Evolutionary conservation across 2,329 filamentous ascomycete genomes (phyloP).

Genomic region (Colletotrichum echinochloae): DNA sequence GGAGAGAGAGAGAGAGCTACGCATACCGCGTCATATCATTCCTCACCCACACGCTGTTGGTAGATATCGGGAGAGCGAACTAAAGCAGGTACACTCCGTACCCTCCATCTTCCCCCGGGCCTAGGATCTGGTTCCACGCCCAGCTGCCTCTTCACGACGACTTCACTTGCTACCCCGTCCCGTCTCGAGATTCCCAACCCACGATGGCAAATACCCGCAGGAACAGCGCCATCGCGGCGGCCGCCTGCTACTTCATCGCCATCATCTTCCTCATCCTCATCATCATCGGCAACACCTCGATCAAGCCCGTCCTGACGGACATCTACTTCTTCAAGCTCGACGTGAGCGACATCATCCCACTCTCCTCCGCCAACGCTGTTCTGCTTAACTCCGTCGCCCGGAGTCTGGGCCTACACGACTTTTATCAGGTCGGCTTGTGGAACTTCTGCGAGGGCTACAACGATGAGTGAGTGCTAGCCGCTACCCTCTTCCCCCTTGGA

Average conservation of each 20-base stretch:
- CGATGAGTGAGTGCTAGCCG: constrained; percentile 60
- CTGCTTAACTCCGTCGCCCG: constrained; percentile 90
- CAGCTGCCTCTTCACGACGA: background rate
- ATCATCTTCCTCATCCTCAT: constrained; percentile 84
- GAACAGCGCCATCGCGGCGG: constrained; percentile 73
- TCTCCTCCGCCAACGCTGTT: constrained; percentile 73
- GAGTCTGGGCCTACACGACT: constrained; percentile 89
- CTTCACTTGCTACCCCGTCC: background rate
- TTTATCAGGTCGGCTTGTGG: constrained; percentile 94
- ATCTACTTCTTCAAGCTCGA: constrained; percentile 90
- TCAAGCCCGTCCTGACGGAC: constrained; percentile 70
- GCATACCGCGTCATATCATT: constrained; percentile 16
- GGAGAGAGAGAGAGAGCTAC: background rate
- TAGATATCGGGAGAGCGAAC: constrained; percentile 29
- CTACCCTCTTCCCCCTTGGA: constrained; percentile 37
- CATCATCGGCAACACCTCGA: constrained; percentile 79
- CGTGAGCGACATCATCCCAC: constrained; percentile 83
- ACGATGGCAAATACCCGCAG: constrained; percentile 62
- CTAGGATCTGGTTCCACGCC: constrained; percentile 4
- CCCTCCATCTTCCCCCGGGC: constrained; percentile 3
- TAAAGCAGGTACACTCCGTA: background rate
- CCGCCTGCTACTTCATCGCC: constrained; percentile 78
- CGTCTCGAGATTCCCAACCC: background rate
- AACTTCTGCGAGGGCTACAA: constrained; percentile 90
- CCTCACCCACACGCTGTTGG: background rate